Conservation (phyloP, 1,139 yeast species). For the Diutina sp. region DNA sequence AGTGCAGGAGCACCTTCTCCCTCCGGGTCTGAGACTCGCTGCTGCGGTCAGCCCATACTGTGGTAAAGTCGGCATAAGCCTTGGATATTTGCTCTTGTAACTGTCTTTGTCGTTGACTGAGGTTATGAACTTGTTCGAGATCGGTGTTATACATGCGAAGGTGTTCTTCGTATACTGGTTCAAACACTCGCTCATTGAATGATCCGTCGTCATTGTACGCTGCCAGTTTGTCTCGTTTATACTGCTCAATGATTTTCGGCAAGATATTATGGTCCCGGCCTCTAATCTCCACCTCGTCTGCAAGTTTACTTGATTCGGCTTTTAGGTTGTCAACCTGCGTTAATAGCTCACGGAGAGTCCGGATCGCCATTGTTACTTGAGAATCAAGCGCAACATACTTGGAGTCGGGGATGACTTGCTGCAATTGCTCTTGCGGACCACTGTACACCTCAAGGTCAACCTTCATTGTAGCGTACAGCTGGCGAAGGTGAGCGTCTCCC, state of each 20-base stretch:
- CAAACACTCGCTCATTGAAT: conserved; percentile 18
- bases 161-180: conserved; percentile 22
- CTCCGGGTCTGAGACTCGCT: conserved; percentile 22
- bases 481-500: neutral
- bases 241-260: conserved; percentile 31
- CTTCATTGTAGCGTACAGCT: neutral
- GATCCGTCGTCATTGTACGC: conserved; percentile 9
- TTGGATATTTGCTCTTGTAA: conserved; percentile 31
- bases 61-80: conserved; percentile 23
- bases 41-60: conserved; percentile 6
- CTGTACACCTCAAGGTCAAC: neutral
- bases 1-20: conserved; percentile 34
- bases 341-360: conserved; percentile 29
- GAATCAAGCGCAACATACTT: neutral
- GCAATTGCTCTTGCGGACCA: neutral
- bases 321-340: conserved; percentile 14
- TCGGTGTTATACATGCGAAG: conserved; percentile 29
- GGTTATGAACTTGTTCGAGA: conserved; percentile 20
- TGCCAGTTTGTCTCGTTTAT: conserved; percentile 13
- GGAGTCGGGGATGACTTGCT: neutral
- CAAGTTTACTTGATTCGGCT: conserved; percentile 22
- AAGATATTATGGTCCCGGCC: conserved; percentile 35
- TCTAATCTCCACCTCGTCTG: conserved; percentile 30
- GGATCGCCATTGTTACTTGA: conserved; percentile 11
- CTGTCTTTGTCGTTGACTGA: conserved; percentile 26